These are phyloP conservation scores for Tetradesmus obliquus DNA, from an alignment of 139 green algal genomes.

Conservation along the genomic window DNA sequence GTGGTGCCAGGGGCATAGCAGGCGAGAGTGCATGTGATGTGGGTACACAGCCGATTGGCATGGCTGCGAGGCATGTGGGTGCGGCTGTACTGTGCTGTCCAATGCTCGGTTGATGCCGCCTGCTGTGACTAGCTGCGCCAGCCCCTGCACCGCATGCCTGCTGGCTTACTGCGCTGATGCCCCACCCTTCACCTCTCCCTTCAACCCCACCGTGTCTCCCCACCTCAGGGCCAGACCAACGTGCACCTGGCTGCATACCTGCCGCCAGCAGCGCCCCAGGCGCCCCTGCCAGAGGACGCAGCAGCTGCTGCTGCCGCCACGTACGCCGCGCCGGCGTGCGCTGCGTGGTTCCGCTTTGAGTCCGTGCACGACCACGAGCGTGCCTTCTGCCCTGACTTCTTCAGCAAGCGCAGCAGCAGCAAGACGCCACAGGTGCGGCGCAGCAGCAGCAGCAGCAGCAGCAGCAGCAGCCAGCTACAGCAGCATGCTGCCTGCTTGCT, in stretches of 20 bases:
- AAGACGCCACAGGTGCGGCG: neutral
- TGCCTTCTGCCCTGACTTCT: conserved; percentile 67
- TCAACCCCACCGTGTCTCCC: too few relatives aligned
- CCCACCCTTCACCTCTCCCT: neutral
- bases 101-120: too few relatives aligned
- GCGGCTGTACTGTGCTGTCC: too few relatives aligned
- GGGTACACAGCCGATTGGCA: neutral
- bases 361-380: conserved; percentile 67
- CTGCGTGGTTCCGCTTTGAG: conserved; percentile 70
- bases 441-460: neutral
- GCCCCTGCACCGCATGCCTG: neutral
- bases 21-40: neutral
- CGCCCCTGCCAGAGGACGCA: neutral
- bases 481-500: neutral
- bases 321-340: conserved; percentile 54
- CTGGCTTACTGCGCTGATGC: neutral
- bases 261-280: conserved; percentile 5
- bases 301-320: neutral
- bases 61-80: neutral
- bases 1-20: neutral
- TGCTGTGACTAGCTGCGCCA: too few relatives aligned
- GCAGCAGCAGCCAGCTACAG: neutral
- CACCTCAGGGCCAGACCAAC: conserved; percentile 25
- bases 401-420: conserved; percentile 51
- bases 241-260: conserved; percentile 30